phyloP scores from a whole-genome alignment of 2,329 filamentous ascomycete genomes.

The Sporothrix globosa region DNA sequence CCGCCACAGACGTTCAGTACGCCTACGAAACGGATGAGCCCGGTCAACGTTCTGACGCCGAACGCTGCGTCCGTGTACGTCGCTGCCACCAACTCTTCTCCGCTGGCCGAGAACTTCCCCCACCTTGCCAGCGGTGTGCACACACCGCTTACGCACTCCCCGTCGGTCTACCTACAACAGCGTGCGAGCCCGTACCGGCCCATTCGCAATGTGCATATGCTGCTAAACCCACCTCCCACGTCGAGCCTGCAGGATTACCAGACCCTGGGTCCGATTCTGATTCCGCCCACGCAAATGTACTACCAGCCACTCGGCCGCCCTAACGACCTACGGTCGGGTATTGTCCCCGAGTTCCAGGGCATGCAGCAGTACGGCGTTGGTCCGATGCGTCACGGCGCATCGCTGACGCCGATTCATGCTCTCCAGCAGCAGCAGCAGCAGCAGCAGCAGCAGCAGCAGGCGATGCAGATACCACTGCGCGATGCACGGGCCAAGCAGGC shows the following conservation, averaged over 20 bases:
- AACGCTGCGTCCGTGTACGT: constrained; percentile 52
- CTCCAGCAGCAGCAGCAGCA: constrained; percentile 31
- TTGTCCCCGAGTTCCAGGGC: constrained; percentile 65
- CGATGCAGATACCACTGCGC: constrained; percentile 23
- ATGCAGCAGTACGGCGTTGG: constrained; percentile 21
- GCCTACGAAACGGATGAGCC: constrained; percentile 58
- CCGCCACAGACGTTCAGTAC: constrained; percentile 48
- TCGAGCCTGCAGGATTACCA: constrained; percentile 76
- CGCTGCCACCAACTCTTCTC: constrained; percentile 67
- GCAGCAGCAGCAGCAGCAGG: constrained; percentile 25
- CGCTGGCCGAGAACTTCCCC: constrained; percentile 64
- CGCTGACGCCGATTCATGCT: constrained; percentile 31
- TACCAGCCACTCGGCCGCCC: constrained; percentile 76
- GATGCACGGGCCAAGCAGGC: constrained; percentile 24
- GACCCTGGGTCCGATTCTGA: constrained; percentile 46
- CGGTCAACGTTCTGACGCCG: constrained; percentile 49
- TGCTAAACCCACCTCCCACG: constrained; percentile 86
- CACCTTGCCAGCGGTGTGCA: constrained; percentile 51
- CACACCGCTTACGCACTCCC: constrained; percentile 76
- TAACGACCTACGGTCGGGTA: constrained; percentile 68
- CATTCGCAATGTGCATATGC: constrained; percentile 82
- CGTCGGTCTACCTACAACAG: constrained; percentile 83
- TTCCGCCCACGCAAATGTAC: constrained; percentile 75
- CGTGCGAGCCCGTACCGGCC: constrained; percentile 91
- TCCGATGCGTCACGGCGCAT: constrained; percentile 30